A percentile compares a stretch with the other conserved stretches of the same genome.
Evolutionary conservation across 495 filamentous ascomycete genomes (phyloP).

Genomic region (Venustampulla echinocandica): DNA sequence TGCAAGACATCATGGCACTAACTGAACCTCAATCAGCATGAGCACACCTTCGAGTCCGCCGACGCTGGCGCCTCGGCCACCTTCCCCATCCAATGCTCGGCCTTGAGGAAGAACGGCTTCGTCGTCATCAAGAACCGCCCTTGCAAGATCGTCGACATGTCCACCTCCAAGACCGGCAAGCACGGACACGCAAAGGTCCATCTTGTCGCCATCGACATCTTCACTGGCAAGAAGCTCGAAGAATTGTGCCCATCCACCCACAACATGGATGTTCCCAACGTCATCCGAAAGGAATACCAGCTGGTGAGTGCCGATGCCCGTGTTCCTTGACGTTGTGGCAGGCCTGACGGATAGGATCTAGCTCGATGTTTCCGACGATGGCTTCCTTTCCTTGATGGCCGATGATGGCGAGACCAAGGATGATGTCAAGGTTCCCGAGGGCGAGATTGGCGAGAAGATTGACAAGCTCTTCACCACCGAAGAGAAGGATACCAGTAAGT

Average conservation of each 20-base stretch:
- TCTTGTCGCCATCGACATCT: constrained; percentile 94
- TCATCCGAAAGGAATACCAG: constrained; percentile 81
- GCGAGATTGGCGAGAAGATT: constrained; percentile 78
- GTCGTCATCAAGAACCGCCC: constrained; percentile 97
- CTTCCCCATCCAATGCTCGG: constrained; percentile 98
- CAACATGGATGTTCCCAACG: constrained; percentile 99
- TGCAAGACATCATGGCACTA: too few relatives aligned
- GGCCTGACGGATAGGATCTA: constrained; percentile 25
- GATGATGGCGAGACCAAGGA: constrained; percentile 78
- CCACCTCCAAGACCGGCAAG: constrained; percentile 99
- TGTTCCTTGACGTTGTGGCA: neutral
- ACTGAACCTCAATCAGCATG: constrained; percentile 49
- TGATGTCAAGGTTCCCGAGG: constrained; percentile 88
- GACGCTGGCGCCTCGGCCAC: constrained; percentile 91
- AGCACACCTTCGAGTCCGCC: constrained; percentile 83
- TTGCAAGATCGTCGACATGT: constrained; percentile 99
- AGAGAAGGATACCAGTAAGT: constrained; percentile 75
- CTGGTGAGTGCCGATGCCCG: constrained; percentile 55
- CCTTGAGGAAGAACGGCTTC: constrained; percentile 94
- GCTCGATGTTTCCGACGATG: constrained; percentile 85
- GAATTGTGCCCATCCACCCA: constrained; percentile 99
- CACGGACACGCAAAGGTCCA: constrained; percentile 99
- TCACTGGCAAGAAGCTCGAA: constrained; percentile 98
- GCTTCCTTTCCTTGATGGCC: constrained; percentile 81
- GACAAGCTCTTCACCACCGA: constrained; percentile 64